Base-by-base conservation (phyloP, 202 grass and related monocot genomes). In the Musa balbisiana region DNA sequence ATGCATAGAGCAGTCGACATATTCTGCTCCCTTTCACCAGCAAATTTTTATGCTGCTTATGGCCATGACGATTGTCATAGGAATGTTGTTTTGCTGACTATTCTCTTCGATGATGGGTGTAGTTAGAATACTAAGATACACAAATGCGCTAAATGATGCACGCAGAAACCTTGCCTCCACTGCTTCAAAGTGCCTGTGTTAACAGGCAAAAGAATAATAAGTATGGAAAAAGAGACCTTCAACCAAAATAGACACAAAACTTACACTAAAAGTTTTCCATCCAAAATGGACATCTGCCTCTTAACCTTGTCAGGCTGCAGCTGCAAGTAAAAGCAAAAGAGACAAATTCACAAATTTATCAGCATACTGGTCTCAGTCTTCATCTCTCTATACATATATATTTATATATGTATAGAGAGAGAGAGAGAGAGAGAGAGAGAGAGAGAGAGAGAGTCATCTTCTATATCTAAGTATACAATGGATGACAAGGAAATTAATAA, bases 231-330 rank as follows among this genome's bases (percentile, higher is more conserved):
- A 76, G 33, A 62, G 0, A 26, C 1, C 12, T 2, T 27, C 24
- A 17, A 33, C 12, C 56, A 12, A 43, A 51, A 54, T 29, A 71
- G 11, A 70, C 16, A 56, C 51, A 33, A 66, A 74, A 79, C 83
- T 85, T 51, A 91, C 86, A 91, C 88, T 55, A 81, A 2, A 55
- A 91, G 82, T 78, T 89, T 91, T 82, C 82, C 76, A 79, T 80
- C 65, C 4, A 77, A 89, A 86, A 93, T 67, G 72, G 68, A 77
- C 84, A 91, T 93, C 76, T 86, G 83, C 78, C 90, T 93, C 69
- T 74, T 80, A 33, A 93, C 86, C 83, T 97, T 93, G 67, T 89
- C 90, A 11, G 88, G 90, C 62, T 97, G 90, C 82, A 93, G 84
- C 88, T 97, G 83, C 64, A 83, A 77, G 52, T 26, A 9, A 65